Conservation (phyloP, 805 yeast genomes). For the Lipomyces japonicus region DNA sequence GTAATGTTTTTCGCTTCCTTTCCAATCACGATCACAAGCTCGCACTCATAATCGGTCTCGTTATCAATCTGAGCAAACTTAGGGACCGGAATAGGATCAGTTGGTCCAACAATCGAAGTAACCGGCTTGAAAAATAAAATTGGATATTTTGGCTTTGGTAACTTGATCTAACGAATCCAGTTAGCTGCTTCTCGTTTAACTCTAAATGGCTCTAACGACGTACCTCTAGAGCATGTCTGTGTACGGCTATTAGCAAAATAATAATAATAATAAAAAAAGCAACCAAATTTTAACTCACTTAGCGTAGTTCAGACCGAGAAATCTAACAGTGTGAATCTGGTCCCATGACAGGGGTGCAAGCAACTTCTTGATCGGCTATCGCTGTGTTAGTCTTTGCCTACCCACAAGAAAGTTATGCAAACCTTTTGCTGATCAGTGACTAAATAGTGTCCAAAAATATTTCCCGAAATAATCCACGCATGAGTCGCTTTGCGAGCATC, state of each 20-base stretch:
- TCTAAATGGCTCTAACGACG: too few species aligned
- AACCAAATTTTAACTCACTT: constrained; percentile 35
- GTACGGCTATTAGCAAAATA: neutral
- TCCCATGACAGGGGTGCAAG: constrained; percentile 43
- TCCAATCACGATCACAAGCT: constrained; percentile 53
- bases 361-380: constrained; percentile 37
- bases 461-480: constrained; percentile 49
- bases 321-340: constrained; percentile 43
- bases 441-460: constrained; percentile 41
- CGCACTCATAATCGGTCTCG: constrained; percentile 53
- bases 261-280: neutral
- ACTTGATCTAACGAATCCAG: constrained; percentile 37
- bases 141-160: constrained; percentile 48
- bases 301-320: constrained; percentile 52
- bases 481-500: constrained; percentile 42
- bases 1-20: constrained; percentile 45
- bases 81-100: constrained; percentile 45
- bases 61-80: constrained; percentile 38
- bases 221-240: constrained; percentile 29
- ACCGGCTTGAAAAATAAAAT: constrained; percentile 51
- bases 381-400: neutral
- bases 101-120: constrained; percentile 46
- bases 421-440: constrained; percentile 40
- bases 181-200: neutral
- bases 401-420: neutral